Conservation (phyloP, 1,139 yeast species). For the Yamadazyma atlantica region DNA sequence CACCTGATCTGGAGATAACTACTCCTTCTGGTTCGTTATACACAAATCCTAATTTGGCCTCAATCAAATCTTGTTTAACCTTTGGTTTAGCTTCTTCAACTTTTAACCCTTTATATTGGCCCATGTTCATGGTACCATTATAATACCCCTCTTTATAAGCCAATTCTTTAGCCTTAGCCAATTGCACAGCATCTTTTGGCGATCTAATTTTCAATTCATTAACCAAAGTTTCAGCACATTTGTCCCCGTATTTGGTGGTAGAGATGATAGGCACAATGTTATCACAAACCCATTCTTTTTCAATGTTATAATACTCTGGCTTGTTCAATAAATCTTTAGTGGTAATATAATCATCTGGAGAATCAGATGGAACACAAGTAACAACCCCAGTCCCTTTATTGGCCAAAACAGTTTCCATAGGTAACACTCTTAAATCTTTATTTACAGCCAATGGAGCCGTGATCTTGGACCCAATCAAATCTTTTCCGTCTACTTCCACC, state of each 20-base stretch:
- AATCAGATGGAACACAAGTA: constrained; percentile 97
- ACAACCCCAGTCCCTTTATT: constrained; percentile 98
- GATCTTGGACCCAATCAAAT: constrained; percentile 82
- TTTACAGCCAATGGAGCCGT: constrained; percentile 79
- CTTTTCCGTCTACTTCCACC: constrained; percentile 63
- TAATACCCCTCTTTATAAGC: constrained; percentile 98
- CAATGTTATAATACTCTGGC: constrained; percentile 85
- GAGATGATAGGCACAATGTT: constrained; percentile 73
- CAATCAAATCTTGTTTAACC: constrained; percentile 80
- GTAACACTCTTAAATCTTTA: constrained; percentile 77
- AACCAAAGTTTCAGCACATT: constrained; percentile 83
- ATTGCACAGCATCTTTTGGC: constrained; percentile 85
- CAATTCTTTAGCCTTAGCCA: constrained; percentile 89
- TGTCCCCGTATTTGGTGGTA: constrained; percentile 85
- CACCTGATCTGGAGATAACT: constrained; percentile 94
- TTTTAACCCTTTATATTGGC: constrained; percentile 83
- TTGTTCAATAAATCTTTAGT: constrained; percentile 80
- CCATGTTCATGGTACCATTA: constrained; percentile 78
- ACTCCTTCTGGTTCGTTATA: constrained; percentile 93
- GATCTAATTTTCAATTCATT: constrained; percentile 89
- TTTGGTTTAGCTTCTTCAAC: constrained; percentile 90
- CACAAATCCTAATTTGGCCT: constrained; percentile 75
- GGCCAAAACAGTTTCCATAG: constrained; percentile 97
- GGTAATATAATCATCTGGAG: constrained; percentile 95
- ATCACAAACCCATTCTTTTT: constrained; percentile 81